Evolutionary conservation across 345 rosid genomes (phyloP), one percentile per base, ranked within the genome.

Genomic region (Hypericum androsaemum): DNA sequence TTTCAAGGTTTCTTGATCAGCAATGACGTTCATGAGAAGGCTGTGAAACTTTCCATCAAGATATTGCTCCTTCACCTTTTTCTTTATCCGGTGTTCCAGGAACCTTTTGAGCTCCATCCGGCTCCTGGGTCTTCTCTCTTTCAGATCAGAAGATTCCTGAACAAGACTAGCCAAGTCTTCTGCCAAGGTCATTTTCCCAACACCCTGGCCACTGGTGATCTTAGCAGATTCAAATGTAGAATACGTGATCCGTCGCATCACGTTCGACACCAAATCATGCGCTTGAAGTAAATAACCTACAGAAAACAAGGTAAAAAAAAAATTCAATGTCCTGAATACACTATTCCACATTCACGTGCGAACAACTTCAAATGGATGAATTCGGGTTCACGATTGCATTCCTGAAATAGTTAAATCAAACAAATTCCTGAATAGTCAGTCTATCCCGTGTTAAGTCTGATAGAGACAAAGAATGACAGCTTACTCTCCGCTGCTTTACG

Each of bases 1-100:
- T 47, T 64, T 76, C 54, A 89, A 90, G 8, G 88, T 89, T 51
- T 74, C 77, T 8, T 79, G 79, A 58, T 72, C 61, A 1, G 94
- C 83, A 60, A 86, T 70, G 57, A 86, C 90, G 16, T 74, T 77
- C 50, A 38, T 71, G 74, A 78, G 64, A 44, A 89, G 61, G 36
- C 67, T 69, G 28, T 17, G 70, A 47, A 83, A 86, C 79, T 81
- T 86, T 40, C 97, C 95, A 53, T 75, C 41, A 4, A 2, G 2
- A 63, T 58, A 83, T 6, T 77, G 89, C 77, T 80, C 88, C 66
- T 86, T 89, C 58, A 83, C 89, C 62, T 86, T 67, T 67, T 83
- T 86, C 76, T 86, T 89, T 55, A 89, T 44, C 14, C 82, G 78
- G 41, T 76, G 76, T 50, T 86, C 95, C n/a, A 81, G 70, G 54